Base-by-base conservation (phyloP, 208 protist species). In the Trypanosoma melophagium region DNA sequence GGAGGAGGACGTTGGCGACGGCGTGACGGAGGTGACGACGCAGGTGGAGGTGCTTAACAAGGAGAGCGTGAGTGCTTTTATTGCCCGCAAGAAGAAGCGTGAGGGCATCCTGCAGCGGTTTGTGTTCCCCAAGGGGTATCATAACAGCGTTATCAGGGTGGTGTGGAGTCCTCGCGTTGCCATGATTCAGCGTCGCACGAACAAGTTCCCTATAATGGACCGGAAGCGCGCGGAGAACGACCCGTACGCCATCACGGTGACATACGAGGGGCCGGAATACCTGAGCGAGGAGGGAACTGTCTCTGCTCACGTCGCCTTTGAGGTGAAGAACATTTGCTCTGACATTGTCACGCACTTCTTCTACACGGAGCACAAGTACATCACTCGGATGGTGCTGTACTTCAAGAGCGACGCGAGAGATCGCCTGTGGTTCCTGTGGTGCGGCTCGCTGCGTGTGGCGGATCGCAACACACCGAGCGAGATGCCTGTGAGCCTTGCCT, bases 311-410 rank as follows among this genome's bases (percentile, higher is more conserved):
- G 78, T 90, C 22, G 80, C 89, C 14, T 59, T 84, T 13, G 51
- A 90, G 22, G 77, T 93, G 57, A 96, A 96, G 71, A 65, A 78
- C 52, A 71, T 96, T 22, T 96, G 90, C 61, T 76, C 80, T 55
- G 66, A 87, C 64, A 93, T 96, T 58, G 85, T 93, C 17, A 77
- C 84, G 59, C 90, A 96, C 74, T 96, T 96, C 71, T 92, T 91
- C 77, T 88, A 89, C 74, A 92, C 87, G 8, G 87, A 96, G 71
- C 88, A 96, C 83, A 96, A 96, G 69, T 87, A 86, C 63, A 94
- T 96, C 71, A 94, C 90, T 3, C 83, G 90, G 42, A 96, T 96
- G 90, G 90, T 95, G 51, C 74, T 93, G 51, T 95, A 95, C 79
- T 95, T 95, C 80, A 95, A 95, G 65, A 65, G 67, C 2, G 89